A percentile compares a stretch with the other conserved stretches of the same genome.
Evolutionary conservation across 148 eudicot species (phyloP).

Genomic region (Chenopodium album): DNA sequence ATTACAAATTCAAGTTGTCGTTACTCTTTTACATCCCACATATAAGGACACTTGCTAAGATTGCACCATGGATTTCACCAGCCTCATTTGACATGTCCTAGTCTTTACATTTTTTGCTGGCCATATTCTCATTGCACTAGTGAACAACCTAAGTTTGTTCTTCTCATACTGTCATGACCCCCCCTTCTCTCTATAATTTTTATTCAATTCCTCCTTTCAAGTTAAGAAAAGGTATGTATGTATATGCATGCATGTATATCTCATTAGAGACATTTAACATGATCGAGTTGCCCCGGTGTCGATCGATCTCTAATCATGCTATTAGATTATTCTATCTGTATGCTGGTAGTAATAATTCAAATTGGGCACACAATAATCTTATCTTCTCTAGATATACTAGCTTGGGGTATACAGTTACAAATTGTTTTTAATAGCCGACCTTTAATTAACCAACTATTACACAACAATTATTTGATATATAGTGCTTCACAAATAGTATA

Average conservation of each 20-base stretch:
- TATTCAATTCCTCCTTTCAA: neutral
- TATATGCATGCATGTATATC: neutral
- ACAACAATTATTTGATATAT: too few relatives aligned
- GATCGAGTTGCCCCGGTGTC: neutral
- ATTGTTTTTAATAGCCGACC: too few relatives aligned
- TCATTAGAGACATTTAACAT: neutral
- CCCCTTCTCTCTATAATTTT: neutral
- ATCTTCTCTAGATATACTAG: too few relatives aligned
- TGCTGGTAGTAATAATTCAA: too few relatives aligned
- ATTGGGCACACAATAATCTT: too few relatives aligned
- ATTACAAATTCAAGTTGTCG: constrained; percentile 26
- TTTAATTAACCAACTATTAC: too few relatives aligned
- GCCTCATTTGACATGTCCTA: constrained; percentile 33
- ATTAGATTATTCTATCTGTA: neutral
- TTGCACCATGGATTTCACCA: constrained; percentile 37
- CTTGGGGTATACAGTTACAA: too few relatives aligned
- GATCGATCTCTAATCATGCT: neutral
- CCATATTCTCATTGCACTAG: constrained; percentile 16
- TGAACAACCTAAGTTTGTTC: neutral
- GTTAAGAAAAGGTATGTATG: neutral
- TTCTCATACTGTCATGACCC: neutral
- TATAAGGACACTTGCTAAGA: constrained; percentile 30
- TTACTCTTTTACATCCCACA: constrained; percentile 1
- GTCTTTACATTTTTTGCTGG: constrained; percentile 6
- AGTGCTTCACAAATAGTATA: too few relatives aligned